These are phyloP conservation scores for Athelia psychrophila DNA, from an alignment of 1,284 basidiomycete genomes.

Conservation along the genomic window DNA sequence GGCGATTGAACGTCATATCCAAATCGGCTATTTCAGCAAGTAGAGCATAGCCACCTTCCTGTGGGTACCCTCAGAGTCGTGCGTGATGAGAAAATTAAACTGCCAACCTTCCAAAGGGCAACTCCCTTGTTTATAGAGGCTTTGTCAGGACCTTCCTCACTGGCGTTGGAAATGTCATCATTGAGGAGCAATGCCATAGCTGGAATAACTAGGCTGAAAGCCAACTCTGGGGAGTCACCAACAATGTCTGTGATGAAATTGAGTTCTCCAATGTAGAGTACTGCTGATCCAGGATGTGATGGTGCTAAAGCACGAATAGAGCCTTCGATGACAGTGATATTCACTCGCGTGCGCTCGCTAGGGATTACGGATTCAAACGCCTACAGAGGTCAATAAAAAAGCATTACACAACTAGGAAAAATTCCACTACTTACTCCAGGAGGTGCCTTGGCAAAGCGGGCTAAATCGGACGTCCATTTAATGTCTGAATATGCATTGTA, in stretches of 20 bases:
- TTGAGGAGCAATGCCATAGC: constrained; percentile 51
- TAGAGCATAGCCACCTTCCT: constrained; percentile 66
- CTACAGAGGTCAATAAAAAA: constrained; percentile 30
- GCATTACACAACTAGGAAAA: background rate
- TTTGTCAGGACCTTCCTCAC: constrained; percentile 20
- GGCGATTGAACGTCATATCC: constrained; percentile 35
- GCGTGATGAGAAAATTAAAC: background rate
- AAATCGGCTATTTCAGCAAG: constrained; percentile 58
- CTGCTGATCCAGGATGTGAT: constrained; percentile 59
- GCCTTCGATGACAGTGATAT: constrained; percentile 64
- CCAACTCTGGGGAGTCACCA: constrained; percentile 58
- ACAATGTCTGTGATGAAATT: constrained; percentile 71
- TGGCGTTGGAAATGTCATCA: constrained; percentile 50
- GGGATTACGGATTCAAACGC: constrained; percentile 94
- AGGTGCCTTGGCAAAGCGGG: constrained; percentile 76
- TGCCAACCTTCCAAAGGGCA: constrained; percentile 69
- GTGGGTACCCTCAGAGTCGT: constrained; percentile 11
- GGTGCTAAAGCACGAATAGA: constrained; percentile 65
- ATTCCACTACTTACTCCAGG: constrained; percentile 63
- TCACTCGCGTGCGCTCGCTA: constrained; percentile 79
- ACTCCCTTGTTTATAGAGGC: constrained; percentile 29
- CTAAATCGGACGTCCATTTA: constrained; percentile 64
- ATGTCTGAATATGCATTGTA: constrained; percentile 64
- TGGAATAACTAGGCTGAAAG: constrained; percentile 47
- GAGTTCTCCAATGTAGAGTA: constrained; percentile 64